Percentiles rank a stretch among this genome's conserved stretches.
Conservation (phyloP, 305 asterid genomes). For the Fraxinus latifolia region DNA sequence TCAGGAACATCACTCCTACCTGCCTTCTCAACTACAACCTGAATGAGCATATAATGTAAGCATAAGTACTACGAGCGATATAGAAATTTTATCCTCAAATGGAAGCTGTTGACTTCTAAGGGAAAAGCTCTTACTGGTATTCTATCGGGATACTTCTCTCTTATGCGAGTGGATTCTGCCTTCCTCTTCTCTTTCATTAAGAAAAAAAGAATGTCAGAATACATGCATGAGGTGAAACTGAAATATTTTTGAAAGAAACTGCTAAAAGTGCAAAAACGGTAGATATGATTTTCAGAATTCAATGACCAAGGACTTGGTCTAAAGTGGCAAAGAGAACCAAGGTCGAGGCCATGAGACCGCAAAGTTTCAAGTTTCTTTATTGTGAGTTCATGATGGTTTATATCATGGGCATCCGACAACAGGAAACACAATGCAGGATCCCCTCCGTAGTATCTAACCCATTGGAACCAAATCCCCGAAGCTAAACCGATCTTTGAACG, state of each 20-base stretch:
- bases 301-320: background rate
- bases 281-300: background rate
- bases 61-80: background rate
- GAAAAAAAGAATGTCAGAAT: background rate
- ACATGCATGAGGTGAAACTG: background rate
- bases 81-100: slow-evolving; percentile 4
- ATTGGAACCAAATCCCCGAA: background rate
- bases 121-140: slow-evolving; percentile 45
- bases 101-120: background rate
- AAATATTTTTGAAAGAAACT: background rate
- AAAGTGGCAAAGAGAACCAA: background rate
- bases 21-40: slow-evolving; percentile 69
- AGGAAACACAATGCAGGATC: background rate
- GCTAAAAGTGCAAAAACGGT: background rate
- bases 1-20: slow-evolving; percentile 53
- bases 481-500: background rate
- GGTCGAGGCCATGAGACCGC: background rate
- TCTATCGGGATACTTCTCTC: slow-evolving; percentile 58
- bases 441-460: background rate
- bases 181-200: slow-evolving; percentile 46
- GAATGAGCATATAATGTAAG: slow-evolving; percentile 1
- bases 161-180: slow-evolving; percentile 47
- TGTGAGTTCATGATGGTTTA: background rate
- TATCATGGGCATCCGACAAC: background rate
- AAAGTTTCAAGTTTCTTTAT: background rate